phyloP scores from a whole-genome alignment of 176 grass and related monocot genomes.

The Carex littledalei region DNA sequence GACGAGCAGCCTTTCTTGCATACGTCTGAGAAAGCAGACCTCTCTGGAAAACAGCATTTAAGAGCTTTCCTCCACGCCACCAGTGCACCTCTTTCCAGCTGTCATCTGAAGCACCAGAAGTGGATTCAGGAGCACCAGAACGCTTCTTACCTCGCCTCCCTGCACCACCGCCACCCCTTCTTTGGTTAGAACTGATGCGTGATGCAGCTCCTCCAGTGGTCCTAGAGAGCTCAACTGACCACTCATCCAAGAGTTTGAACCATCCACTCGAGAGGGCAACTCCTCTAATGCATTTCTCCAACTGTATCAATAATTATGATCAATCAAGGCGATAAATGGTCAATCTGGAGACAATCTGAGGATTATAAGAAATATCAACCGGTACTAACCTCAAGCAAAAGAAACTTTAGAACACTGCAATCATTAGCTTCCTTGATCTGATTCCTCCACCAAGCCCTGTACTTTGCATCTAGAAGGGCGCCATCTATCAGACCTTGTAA shows the following conservation, averaged over 20 bases:
- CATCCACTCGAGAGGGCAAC: constrained; percentile 73
- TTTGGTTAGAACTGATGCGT: constrained; percentile 49
- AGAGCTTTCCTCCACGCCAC: constrained; percentile 76
- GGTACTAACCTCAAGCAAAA: constrained; percentile 91
- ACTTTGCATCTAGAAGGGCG: constrained; percentile 47
- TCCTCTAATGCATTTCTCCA: constrained; percentile 80
- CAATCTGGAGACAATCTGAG: neutral
- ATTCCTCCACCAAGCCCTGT: constrained; percentile 56
- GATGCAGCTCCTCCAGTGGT: constrained; percentile 35
- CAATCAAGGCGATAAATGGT: constrained; percentile 8
- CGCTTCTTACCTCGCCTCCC: constrained; percentile 65
- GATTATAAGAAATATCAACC: constrained; percentile 25
- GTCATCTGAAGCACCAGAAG: constrained; percentile 45
- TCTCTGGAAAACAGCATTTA: constrained; percentile 69
- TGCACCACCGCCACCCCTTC: constrained; percentile 44
- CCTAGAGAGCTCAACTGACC: constrained; percentile 47
- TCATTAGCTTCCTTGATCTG: constrained; percentile 57
- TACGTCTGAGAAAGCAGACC: constrained; percentile 36
- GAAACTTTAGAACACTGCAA: constrained; percentile 59
- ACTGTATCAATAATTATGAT: constrained; percentile 40
- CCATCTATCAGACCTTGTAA: constrained; percentile 68
- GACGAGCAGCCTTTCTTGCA: constrained; percentile 80
- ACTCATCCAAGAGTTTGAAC: constrained; percentile 73
- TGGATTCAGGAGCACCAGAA: constrained; percentile 43
- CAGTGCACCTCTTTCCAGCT: constrained; percentile 73